Evolutionary conservation across 2,329 filamentous ascomycete genomes (phyloP), one percentile per base, ranked within the genome.

Genomic region (Hansfordia pulvinata): DNA sequence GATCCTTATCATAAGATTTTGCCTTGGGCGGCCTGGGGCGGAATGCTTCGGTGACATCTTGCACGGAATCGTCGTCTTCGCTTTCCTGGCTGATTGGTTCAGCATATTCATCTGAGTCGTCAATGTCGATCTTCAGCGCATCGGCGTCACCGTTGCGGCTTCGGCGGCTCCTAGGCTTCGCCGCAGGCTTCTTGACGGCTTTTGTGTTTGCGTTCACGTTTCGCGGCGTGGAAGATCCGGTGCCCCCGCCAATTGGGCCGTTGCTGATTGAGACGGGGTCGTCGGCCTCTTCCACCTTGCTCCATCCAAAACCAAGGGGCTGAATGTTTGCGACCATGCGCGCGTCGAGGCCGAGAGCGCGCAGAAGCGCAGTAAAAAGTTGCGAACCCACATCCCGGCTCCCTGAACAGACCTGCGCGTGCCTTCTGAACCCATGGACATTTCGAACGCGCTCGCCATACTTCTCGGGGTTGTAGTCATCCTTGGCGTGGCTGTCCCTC

Each of bases 301-400:
- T 92, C 76, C 84, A 96, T 2, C 85, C 85, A 49, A 92, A 93
- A 0, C 90, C 90, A 13, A 83, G 55, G 1, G 85, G 78, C 44
- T 96, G 90, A 20, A 98, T 47, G 44, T 74, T 94, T 8, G 76
- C 75, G 3, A 96, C 73, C 61, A 96, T 67, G 17, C 88, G 69
- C 8, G 83, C 72, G 42, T 94, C 84, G 3, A 96, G 57, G 0
- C 82, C 82, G 8, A 96, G 47, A 1, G 76, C 84, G 36, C 90
- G 66, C 13, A 94, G 49, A 6, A 98, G 55, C 3, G 84, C 82
- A 0, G 84, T 92, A 37, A 96, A 96, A 0, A 98, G 62, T 44
- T 96, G 86, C 0, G 82, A 77, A 0, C 85, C 86, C 3, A 90
- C 64, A 49, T 96, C 90, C 35, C 86, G 69, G 33, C 85, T 94